Evolutionary conservation across 2,329 filamentous ascomycete genomes (phyloP).

Genomic region (Ramularia endophylla): DNA sequence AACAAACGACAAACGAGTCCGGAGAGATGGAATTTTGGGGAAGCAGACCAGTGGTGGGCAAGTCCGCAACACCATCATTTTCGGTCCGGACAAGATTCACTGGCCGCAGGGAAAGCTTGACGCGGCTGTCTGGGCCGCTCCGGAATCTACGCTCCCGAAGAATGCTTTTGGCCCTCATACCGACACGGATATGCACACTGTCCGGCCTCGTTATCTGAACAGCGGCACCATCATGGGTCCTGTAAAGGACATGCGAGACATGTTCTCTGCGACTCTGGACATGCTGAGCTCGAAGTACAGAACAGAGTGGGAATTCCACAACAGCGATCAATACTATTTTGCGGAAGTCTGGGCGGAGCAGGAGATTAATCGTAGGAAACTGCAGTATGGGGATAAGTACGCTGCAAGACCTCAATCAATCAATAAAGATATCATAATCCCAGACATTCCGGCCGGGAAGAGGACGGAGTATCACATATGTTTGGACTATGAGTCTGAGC

Average conservation of each 20-base stretch:
- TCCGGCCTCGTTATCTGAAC: conserved; percentile 34
- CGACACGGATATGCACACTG: conserved; percentile 29
- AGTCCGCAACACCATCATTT: conserved; percentile 24
- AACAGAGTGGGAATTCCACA: conserved; percentile 10
- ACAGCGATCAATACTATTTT: conserved; percentile 43
- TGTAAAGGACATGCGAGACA: conserved; percentile 22
- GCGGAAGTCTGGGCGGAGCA: conserved; percentile 49
- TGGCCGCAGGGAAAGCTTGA: conserved; percentile 23
- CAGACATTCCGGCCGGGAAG: conserved; percentile 9
- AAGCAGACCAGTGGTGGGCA: conserved; percentile 9
- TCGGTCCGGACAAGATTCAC: conserved; percentile 28
- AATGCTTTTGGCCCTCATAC: conserved; percentile 30
- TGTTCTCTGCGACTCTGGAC: conserved; percentile 33
- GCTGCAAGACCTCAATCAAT: conserved; percentile 10
- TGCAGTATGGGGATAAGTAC: conserved; percentile 8
- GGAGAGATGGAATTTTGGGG: conserved; percentile 14
- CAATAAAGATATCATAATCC: conserved; percentile 17
- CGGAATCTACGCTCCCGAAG: conserved; percentile 18
- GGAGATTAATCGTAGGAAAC: conserved; percentile 36
- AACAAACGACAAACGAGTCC: conserved; percentile 45
- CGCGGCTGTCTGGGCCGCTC: conserved; percentile 27
- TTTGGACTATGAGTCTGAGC: conserved; percentile 20
- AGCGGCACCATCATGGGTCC: conserved; percentile 41
- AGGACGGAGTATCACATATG: conserved; percentile 21
- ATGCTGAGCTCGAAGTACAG: conserved; percentile 17